Conservation (phyloP, 352 stramenopile species). For the Pythium folliculosum region DNA sequence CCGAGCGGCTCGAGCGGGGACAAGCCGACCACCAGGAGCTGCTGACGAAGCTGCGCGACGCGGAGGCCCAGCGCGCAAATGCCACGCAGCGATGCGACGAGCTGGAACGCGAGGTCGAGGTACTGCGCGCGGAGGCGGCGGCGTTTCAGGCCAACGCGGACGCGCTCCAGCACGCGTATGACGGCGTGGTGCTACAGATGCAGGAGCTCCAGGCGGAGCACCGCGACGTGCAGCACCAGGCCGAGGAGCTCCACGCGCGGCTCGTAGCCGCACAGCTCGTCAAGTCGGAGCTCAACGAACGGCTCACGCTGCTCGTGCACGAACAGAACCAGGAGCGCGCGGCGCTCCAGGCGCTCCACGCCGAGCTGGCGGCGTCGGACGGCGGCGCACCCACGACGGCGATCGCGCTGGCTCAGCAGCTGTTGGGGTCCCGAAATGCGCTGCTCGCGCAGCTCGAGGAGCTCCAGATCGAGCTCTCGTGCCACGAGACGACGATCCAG, state of each 20-base stretch:
- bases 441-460: constrained; percentile 40
- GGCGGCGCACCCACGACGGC: neutral
- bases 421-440: constrained; percentile 27
- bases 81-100: neutral
- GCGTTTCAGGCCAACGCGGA: constrained; percentile 20
- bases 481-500: constrained; percentile 43
- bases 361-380: neutral
- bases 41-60: neutral
- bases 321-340: constrained; percentile 23
- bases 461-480: constrained; percentile 44
- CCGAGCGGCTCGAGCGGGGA: neutral
- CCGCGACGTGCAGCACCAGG: constrained; percentile 44
- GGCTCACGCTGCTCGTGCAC: constrained; percentile 16
- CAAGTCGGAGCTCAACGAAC: constrained; percentile 25
- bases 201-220: constrained; percentile 58
- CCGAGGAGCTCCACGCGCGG: constrained; percentile 56
- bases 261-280: constrained; percentile 48
- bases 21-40: neutral
- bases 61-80: neutral
- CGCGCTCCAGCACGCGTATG: constrained; percentile 44
- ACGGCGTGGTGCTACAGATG: constrained; percentile 40
- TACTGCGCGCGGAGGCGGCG: neutral
- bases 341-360: constrained; percentile 1
- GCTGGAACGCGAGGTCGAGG: neutral
- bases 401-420: constrained; percentile 27